phyloP scores from a whole-genome alignment of 2,329 filamentous ascomycete species.

The Stenocarpella maydis region DNA sequence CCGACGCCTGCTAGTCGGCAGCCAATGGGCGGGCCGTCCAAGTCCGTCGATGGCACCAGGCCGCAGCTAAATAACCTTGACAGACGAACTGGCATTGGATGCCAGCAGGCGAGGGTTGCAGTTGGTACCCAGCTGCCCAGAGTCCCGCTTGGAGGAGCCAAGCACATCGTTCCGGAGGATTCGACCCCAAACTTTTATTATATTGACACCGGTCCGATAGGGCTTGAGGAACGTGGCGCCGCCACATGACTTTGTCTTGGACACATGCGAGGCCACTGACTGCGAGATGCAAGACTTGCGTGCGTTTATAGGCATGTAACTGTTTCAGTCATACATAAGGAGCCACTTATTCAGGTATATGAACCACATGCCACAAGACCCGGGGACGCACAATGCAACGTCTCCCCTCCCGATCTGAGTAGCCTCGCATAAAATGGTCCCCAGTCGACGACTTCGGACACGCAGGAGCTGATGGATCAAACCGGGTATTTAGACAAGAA shows the following conservation, averaged over 20 bases:
- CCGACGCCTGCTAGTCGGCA: not conserved
- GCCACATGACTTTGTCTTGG: slow-evolving; percentile 11
- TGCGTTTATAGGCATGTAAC: not conserved
- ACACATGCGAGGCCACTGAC: not conserved
- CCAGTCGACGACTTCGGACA: not conserved
- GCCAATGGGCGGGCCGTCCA: slow-evolving; percentile 13
- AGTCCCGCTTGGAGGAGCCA: slow-evolving; percentile 11
- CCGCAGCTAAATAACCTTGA: not conserved
- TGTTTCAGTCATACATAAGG: not conserved
- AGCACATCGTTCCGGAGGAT: not conserved
- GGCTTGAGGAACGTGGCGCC: slow-evolving; percentile 3
- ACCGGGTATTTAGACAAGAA: slow-evolving; percentile 19
- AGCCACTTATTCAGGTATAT: too few species aligned
- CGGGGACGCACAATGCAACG: not conserved
- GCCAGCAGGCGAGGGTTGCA: slow-evolving; percentile 11
- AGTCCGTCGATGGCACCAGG: not conserved
- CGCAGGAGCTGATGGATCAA: not conserved
- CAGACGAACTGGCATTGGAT: slow-evolving; percentile 2
- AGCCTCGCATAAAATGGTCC: not conserved
- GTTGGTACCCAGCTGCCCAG: slow-evolving; percentile 15
- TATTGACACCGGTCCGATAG: slow-evolving; percentile 5
- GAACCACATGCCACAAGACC: not conserved
- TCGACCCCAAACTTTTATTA: not conserved
- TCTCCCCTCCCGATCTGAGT: too few species aligned
- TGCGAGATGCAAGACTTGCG: not conserved